Evolutionary conservation across 805 yeast genomes (phyloP).

Genomic region (Saccharomycopsis javanensis): DNA sequence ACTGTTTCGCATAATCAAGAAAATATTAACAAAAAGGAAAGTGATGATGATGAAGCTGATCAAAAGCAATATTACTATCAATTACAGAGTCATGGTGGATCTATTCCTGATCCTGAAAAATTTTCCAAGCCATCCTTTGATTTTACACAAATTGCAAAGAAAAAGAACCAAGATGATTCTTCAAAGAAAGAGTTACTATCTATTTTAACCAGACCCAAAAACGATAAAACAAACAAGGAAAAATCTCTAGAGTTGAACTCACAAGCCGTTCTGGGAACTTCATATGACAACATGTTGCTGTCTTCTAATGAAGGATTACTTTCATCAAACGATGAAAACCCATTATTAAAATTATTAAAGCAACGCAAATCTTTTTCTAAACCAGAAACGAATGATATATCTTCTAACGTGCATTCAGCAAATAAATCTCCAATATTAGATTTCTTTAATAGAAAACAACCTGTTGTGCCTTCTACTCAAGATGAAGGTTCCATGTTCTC

Average conservation of each 20-base stretch:
- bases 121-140: conserved; percentile 15
- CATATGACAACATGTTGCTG: background rate
- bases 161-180: conserved; percentile 6
- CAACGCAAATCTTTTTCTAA: conserved; percentile 1
- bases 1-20: background rate
- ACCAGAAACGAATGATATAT: background rate
- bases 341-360: background rate
- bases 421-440: background rate
- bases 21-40: background rate
- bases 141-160: conserved; percentile 7
- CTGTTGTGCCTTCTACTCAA: background rate
- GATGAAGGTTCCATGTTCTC: background rate
- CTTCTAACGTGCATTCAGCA: background rate
- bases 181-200: conserved; percentile 12
- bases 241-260: background rate
- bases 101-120: conserved; percentile 14
- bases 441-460: background rate
- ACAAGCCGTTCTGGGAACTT: background rate
- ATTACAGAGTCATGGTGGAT: background rate
- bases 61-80: conserved; percentile 4
- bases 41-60: background rate
- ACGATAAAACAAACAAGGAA: background rate
- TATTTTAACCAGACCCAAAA: conserved; percentile 10
- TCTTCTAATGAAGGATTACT: background rate
- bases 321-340: background rate